Conservation (phyloP, 176 grass and related monocot species). For the Zoysia pacifica region DNA sequence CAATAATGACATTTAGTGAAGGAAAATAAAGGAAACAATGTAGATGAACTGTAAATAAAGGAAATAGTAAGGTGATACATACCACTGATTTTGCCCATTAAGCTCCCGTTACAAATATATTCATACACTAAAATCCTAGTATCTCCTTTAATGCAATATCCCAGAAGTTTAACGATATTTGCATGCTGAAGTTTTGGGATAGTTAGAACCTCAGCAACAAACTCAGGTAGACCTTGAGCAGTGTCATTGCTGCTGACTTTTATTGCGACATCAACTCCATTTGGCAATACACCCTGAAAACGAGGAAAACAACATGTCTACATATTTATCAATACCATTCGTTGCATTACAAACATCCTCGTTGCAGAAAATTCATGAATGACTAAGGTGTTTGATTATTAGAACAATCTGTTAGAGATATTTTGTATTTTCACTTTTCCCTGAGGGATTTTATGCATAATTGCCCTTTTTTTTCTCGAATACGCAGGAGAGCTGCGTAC, state of each 20-base stretch:
- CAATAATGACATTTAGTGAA: no score
- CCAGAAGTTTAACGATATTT: conserved; percentile 22
- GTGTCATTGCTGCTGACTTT: background rate
- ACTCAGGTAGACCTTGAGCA: background rate
- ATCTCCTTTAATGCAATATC: conserved; percentile 15
- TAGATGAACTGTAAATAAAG: background rate
- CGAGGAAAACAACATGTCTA: background rate
- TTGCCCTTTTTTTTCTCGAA: no score
- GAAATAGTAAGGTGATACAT: background rate
- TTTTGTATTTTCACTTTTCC: no score
- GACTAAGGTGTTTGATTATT: no score
- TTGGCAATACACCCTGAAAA: background rate
- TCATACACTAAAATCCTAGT: background rate
- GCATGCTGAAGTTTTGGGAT: background rate
- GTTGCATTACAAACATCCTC: no score
- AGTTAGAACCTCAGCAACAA: conserved; percentile 12
- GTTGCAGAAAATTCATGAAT: no score
- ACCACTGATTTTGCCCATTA: background rate
- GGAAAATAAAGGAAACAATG: background rate
- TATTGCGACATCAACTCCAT: background rate
- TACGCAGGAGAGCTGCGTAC: no score
- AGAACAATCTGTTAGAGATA: no score
- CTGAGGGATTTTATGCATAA: no score
- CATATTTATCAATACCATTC: background rate
- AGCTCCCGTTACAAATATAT: background rate